These are phyloP conservation scores for Aphanomyces astaci DNA, from an alignment of 352 stramenopile genomes.

Conservation along the genomic window DNA sequence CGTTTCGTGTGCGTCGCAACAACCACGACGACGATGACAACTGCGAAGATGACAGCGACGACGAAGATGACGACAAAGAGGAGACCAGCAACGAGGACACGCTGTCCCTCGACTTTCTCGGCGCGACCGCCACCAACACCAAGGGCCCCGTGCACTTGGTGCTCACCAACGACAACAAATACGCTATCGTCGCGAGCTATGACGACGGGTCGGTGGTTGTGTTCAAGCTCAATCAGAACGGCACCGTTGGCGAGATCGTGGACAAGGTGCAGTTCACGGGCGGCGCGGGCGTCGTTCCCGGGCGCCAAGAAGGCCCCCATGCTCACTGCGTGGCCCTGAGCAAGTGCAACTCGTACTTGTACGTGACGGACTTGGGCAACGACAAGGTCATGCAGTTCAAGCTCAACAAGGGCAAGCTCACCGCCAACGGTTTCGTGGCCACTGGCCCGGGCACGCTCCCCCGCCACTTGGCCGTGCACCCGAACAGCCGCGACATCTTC, in stretches of 20 bases:
- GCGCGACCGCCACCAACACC: neutral
- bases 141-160: constrained; percentile 16
- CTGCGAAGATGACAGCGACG: neutral
- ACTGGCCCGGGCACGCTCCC: neutral
- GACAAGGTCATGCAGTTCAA: constrained; percentile 20
- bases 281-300: constrained; percentile 4
- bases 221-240: neutral
- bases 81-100: too few relatives aligned
- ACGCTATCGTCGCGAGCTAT: constrained; percentile 12
- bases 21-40: too few relatives aligned
- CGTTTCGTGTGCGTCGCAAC: neutral
- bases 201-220: constrained; percentile 2
- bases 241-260: neutral
- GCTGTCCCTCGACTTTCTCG: neutral
- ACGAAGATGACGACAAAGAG: too few relatives aligned
- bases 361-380: constrained; percentile 22
- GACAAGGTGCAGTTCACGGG: constrained; percentile 1
- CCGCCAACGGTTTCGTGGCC: neutral
- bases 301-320: constrained; percentile 16
- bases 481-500: constrained; percentile 1
- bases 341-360: neutral
- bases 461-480: constrained; percentile 18
- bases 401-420: constrained; percentile 4
- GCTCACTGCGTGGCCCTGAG: constrained; percentile 15
- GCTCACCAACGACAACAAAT: neutral